Evolutionary conservation across 208 protist species (phyloP).

Genomic region (Leishmania aethiopica): DNA sequence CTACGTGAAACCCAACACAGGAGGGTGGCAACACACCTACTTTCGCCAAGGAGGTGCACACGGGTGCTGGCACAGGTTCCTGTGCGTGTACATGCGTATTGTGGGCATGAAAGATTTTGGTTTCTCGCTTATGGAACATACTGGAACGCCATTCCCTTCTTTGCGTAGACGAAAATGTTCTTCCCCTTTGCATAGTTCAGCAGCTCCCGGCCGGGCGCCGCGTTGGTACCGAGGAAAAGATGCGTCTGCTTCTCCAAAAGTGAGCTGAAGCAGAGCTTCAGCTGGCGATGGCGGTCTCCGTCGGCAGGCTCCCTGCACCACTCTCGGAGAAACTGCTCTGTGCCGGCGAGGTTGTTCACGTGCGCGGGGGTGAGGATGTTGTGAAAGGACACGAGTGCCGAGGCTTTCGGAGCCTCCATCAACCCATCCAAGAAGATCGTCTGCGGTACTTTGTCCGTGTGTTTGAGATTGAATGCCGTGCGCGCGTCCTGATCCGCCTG

Average conservation of each 20-base stretch:
- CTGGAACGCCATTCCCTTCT: slow-evolving; percentile 65
- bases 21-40: background rate
- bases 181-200: slow-evolving; percentile 82
- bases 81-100: background rate
- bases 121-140: slow-evolving; percentile 55
- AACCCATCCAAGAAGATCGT: slow-evolving; percentile 86
- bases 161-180: slow-evolving; percentile 84
- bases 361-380: slow-evolving; percentile 54
- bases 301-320: slow-evolving; percentile 67
- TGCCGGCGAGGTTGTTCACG: slow-evolving; percentile 71
- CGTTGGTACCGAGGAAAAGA: slow-evolving; percentile 78
- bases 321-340: slow-evolving; percentile 63
- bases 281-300: slow-evolving; percentile 78
- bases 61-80: background rate
- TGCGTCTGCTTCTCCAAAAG: slow-evolving; percentile 61
- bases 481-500: slow-evolving; percentile 66
- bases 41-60: background rate
- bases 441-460: slow-evolving; percentile 65
- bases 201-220: slow-evolving; percentile 67
- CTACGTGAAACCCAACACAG: background rate
- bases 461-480: slow-evolving; percentile 76
- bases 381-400: slow-evolving; percentile 67
- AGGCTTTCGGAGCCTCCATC: slow-evolving; percentile 59
- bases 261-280: slow-evolving; percentile 63
- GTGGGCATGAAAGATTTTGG: background rate